Conservation (phyloP, 2,329 filamentous ascomycete species). For the Tolypocladium inflatum region DNA sequence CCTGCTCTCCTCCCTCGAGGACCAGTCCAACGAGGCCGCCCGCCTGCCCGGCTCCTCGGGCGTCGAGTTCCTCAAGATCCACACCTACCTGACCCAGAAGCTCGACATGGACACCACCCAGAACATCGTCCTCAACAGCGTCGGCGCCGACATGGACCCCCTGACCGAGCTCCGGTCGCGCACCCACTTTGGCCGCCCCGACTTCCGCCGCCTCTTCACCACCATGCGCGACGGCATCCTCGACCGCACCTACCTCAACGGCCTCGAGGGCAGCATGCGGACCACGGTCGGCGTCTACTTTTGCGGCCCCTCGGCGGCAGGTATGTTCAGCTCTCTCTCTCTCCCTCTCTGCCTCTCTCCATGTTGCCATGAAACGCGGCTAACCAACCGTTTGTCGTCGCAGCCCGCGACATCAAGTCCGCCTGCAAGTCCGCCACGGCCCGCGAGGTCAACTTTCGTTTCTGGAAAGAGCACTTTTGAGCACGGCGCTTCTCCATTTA, state of each 20-base stretch:
- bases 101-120: slow-evolving; percentile 87
- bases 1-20: slow-evolving; percentile 80
- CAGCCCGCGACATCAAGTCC: slow-evolving; percentile 74
- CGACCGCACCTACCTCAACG: slow-evolving; percentile 75
- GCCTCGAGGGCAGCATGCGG: slow-evolving; percentile 64
- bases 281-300: slow-evolving; percentile 97
- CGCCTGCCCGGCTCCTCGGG: slow-evolving; percentile 57
- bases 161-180: slow-evolving; percentile 82
- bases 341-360: neutral
- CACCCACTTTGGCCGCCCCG: slow-evolving; percentile 91
- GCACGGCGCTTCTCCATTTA: neutral
- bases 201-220: slow-evolving; percentile 72
- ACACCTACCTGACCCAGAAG: slow-evolving; percentile 93
- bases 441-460: slow-evolving; percentile 81
- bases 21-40: slow-evolving; percentile 65
- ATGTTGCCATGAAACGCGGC: slow-evolving; percentile 3
- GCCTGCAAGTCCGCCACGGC: slow-evolving; percentile 66
- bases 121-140: slow-evolving; percentile 94
- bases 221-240: slow-evolving; percentile 84
- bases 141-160: slow-evolving; percentile 79
- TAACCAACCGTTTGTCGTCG: slow-evolving; percentile 20
- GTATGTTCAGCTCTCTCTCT: slow-evolving; percentile 26
- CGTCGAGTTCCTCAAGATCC: slow-evolving; percentile 87
- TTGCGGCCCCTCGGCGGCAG: slow-evolving; percentile 73
- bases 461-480: slow-evolving; percentile 95